Evolutionary conservation across 2,329 filamentous ascomycete species (phyloP).

Genomic region (Xylariaceae sp.): DNA sequence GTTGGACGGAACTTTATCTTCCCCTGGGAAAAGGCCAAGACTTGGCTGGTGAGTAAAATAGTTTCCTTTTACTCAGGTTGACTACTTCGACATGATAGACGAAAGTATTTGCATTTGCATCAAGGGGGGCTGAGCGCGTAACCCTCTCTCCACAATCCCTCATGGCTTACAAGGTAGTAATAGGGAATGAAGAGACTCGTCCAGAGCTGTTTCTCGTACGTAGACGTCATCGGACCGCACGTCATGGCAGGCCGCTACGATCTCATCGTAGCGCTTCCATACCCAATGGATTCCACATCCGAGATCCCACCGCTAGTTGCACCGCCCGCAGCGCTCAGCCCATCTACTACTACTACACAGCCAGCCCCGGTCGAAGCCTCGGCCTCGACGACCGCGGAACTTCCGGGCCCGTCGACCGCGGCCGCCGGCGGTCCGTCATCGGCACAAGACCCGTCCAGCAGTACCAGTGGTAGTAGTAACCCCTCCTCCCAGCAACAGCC

Average conservation of each 20-base stretch:
- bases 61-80: not conserved
- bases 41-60: conserved; percentile 58
- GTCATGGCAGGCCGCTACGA: conserved; percentile 62
- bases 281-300: conserved; percentile 41
- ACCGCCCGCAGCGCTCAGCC: not conserved
- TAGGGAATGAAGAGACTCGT: conserved; percentile 66
- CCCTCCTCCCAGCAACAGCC: conserved; percentile 2
- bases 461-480: not conserved
- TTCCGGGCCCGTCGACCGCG: conserved; percentile 6
- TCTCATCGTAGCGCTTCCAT: conserved; percentile 50
- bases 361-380: no score
- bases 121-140: no score
- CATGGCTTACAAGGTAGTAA: conserved; percentile 8
- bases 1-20: conserved; percentile 70
- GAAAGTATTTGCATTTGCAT: no score
- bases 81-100: no score
- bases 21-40: conserved; percentile 68
- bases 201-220: conserved; percentile 59
- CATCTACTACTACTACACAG: not conserved
- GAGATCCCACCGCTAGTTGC: conserved; percentile 1
- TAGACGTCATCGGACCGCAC: conserved; percentile 59
- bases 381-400: conserved; percentile 3
- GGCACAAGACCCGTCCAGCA: conserved; percentile 3
- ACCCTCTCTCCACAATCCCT: no score
- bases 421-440: conserved; percentile 15